Conservation (phyloP, 495 filamentous ascomycete species). For the Saxophila tyrrhenica region DNA sequence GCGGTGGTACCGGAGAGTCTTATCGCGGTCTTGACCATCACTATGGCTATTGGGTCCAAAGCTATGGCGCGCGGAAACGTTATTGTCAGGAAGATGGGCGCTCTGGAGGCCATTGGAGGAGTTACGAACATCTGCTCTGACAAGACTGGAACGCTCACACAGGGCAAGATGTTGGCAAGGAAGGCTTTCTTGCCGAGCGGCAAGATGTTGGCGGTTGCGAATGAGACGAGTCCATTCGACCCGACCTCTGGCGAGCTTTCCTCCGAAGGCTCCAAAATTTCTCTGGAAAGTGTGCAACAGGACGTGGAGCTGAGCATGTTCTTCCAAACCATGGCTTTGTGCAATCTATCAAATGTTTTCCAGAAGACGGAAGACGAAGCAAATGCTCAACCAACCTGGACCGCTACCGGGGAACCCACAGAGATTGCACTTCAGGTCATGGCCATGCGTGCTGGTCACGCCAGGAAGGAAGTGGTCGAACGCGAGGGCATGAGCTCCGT, state of each 20-base stretch:
- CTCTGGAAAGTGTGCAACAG: constrained; percentile 9
- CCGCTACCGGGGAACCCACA: constrained; percentile 42
- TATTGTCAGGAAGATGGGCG: constrained; percentile 54
- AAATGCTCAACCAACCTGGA: constrained; percentile 25
- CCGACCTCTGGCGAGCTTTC: constrained; percentile 23
- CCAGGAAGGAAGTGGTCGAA: constrained; percentile 38
- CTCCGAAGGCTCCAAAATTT: constrained; percentile 13
- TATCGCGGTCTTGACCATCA: constrained; percentile 64
- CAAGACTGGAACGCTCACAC: constrained; percentile 55
- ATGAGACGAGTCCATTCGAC: constrained; percentile 24
- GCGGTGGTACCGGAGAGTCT: constrained; percentile 66
- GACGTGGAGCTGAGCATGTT: constrained; percentile 25
- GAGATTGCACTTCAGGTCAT: constrained; percentile 46
- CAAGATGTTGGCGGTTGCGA: constrained; percentile 14
- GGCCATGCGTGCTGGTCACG: constrained; percentile 37
- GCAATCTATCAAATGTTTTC: constrained; percentile 21
- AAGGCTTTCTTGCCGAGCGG: constrained; percentile 37
- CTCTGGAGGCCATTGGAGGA: constrained; percentile 50
- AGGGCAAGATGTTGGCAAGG: constrained; percentile 46
- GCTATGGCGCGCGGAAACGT: constrained; percentile 61
- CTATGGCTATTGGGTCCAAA: constrained; percentile 61
- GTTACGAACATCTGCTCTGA: constrained; percentile 50
- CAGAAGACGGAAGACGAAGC: not conserved
- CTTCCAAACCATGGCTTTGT: constrained; percentile 22
- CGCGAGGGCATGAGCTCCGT: constrained; percentile 29